Conservation (phyloP, 176 grass and related monocot species). For the Puya raimondii region DNA sequence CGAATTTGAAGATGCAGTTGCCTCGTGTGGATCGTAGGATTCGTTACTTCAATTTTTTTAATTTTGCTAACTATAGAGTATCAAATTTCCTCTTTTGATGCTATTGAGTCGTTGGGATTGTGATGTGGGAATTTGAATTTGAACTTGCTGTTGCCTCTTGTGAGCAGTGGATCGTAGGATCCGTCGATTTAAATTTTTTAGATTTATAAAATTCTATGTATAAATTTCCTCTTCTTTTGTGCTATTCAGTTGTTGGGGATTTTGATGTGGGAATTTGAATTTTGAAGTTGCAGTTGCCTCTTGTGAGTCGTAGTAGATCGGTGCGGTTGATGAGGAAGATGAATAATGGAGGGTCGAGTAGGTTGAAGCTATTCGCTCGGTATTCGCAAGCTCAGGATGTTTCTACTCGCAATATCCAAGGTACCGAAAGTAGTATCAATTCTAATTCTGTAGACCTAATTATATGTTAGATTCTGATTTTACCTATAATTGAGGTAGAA, state of each 20-base stretch:
- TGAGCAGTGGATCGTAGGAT: no score
- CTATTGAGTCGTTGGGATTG: neutral
- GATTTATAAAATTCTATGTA: no score
- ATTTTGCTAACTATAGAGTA: no score
- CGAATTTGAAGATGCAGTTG: no score
- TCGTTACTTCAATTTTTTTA: no score
- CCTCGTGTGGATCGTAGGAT: no score
- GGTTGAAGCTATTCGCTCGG: conserved; percentile 37
- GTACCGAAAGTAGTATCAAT: conserved; percentile 5
- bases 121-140: neutral
- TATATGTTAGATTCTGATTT: no score
- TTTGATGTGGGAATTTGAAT: neutral
- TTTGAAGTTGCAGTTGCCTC: conserved; percentile 11
- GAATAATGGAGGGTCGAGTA: conserved; percentile 1
- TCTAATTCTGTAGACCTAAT: no score
- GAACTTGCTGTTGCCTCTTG: conserved; percentile 6
- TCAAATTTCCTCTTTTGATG: no score
- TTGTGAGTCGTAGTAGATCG: conserved; percentile 9
- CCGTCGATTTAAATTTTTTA: no score
- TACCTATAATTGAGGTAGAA: no score
- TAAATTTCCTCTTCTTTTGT: neutral
- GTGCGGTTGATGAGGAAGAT: conserved; percentile 22
- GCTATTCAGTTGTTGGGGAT: neutral
- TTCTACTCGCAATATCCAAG: conserved; percentile 52
- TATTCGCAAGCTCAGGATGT: conserved; percentile 65